These are phyloP conservation scores for Capsicum baccatum DNA, from an alignment of 257 asterid genomes.

Conservation along the genomic window DNA sequence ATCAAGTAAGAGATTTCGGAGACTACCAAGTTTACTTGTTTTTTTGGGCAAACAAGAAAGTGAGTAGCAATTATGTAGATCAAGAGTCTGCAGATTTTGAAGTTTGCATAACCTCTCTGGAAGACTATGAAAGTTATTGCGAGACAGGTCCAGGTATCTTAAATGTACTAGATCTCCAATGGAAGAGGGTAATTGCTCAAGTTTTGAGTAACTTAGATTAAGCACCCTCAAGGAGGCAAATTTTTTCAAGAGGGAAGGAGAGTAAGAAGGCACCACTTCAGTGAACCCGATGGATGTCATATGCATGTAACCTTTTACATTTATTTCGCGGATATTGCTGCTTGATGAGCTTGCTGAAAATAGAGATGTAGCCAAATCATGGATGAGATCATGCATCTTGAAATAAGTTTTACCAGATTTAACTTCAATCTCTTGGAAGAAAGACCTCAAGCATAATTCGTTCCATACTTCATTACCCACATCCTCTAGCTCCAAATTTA, in stretches of 20 bases:
- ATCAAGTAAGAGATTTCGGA: background rate
- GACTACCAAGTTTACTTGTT: conserved; percentile 35
- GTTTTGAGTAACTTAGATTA: conserved; percentile 13
- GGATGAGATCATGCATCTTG: conserved; percentile 38
- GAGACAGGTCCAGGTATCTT: conserved; percentile 31
- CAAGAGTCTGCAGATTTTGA: conserved; percentile 36
- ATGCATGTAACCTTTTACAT: background rate
- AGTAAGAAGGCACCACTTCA: conserved; percentile 11
- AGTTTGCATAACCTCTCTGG: conserved; percentile 30
- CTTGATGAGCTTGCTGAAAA: background rate
- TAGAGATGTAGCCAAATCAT: conserved; percentile 35
- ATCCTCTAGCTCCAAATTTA: conserved; percentile 33
- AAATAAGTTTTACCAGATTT: conserved; percentile 5
- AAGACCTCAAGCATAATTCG: conserved; percentile 36
- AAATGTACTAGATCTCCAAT: conserved; percentile 28
- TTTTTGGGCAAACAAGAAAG: conserved; percentile 34
- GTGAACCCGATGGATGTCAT: conserved; percentile 6
- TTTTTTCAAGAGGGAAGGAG: background rate
- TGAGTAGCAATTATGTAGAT: background rate
- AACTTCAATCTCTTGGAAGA: conserved; percentile 32
- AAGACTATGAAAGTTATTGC: background rate
- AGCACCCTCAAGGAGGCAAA: conserved; percentile 25
- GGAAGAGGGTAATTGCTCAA: conserved; percentile 16
- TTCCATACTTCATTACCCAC: conserved; percentile 41
- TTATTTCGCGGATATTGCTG: conserved; percentile 25